Evolutionary conservation across 2,329 filamentous ascomycete species (phyloP).

Genomic region (Ophioceras dolichostomum): DNA sequence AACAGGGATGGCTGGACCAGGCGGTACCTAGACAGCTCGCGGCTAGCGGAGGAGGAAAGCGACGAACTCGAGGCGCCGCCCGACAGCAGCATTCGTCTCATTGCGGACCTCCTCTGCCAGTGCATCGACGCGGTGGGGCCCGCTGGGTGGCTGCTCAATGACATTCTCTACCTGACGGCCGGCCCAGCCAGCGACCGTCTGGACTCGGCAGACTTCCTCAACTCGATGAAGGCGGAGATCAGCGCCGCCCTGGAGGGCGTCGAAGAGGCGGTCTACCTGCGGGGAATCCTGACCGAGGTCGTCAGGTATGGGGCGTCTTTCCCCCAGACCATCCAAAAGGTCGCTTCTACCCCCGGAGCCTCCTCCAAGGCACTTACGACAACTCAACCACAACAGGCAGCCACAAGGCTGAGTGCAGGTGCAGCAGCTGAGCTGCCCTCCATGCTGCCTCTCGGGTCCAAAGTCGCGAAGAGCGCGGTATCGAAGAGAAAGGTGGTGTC

Average conservation of each 20-base stretch:
- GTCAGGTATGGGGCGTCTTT: constrained; percentile 38
- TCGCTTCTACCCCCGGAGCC: not conserved
- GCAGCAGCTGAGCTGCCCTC: constrained; percentile 30
- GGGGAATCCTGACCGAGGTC: constrained; percentile 52
- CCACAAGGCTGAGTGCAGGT: constrained; percentile 5
- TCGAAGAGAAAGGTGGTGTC: constrained; percentile 47
- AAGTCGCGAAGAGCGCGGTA: constrained; percentile 36
- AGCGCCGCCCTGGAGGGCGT: constrained; percentile 60
- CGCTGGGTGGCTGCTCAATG: constrained; percentile 60
- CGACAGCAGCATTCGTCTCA: constrained; percentile 57
- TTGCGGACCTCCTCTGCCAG: constrained; percentile 58
- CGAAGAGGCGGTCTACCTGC: constrained; percentile 54
- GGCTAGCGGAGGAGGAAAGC: constrained; percentile 25
- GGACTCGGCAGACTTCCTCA: constrained; percentile 51
- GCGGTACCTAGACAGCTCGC: constrained; percentile 50
- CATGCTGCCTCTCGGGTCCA: constrained; percentile 62
- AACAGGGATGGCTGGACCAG: constrained; percentile 66
- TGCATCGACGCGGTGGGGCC: constrained; percentile 66
- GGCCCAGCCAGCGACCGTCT: constrained; percentile 27
- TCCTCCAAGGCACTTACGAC: no score
- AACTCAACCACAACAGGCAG: constrained; percentile 3
- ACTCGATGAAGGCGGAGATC: constrained; percentile 54
- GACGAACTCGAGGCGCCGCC: constrained; percentile 39
- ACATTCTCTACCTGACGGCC: constrained; percentile 29
- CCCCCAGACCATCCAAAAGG: not conserved